Conservation (phyloP, 2,329 filamentous ascomycete genomes). For the Fusarium graminum region DNA sequence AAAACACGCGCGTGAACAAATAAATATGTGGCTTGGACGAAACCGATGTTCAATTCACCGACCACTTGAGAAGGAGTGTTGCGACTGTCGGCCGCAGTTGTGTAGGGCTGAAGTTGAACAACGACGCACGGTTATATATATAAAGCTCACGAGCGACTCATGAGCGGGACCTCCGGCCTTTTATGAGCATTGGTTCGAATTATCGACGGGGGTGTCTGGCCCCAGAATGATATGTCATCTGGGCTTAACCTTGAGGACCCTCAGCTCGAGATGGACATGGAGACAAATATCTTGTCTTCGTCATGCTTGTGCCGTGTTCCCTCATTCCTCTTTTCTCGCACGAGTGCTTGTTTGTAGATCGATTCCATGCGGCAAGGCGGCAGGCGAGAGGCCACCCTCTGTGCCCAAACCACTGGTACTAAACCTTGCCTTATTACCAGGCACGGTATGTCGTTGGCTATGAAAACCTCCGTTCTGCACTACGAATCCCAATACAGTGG, state of each 20-base stretch:
- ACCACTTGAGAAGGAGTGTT: neutral
- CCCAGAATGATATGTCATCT: slow-evolving; percentile 18
- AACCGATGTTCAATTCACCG: slow-evolving; percentile 12
- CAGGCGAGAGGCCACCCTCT: slow-evolving; percentile 14
- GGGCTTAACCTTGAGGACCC: slow-evolving; percentile 12
- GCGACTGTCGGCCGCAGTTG: slow-evolving; percentile 18
- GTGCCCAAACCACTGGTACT: slow-evolving; percentile 30
- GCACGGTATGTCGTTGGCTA: slow-evolving; percentile 41
- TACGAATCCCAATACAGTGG: slow-evolving; percentile 29
- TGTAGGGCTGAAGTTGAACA: slow-evolving; percentile 44
- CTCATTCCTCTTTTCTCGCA: slow-evolving; percentile 44
- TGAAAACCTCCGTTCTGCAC: slow-evolving; percentile 24
- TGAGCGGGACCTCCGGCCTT: slow-evolving; percentile 42
- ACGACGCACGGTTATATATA: slow-evolving; percentile 26
- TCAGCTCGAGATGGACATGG: slow-evolving; percentile 5
- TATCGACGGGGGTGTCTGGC: slow-evolving; percentile 22
- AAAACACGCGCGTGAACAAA: neutral
- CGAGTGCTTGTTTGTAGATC: slow-evolving; percentile 26
- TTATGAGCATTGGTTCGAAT: slow-evolving; percentile 37
- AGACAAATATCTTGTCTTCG: slow-evolving; percentile 10
- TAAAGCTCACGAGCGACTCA: slow-evolving; percentile 17
- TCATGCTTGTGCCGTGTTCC: slow-evolving; percentile 33
- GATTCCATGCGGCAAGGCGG: slow-evolving; percentile 26
- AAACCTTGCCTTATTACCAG: slow-evolving; percentile 23
- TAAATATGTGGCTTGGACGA: slow-evolving; percentile 5